Evolutionary conservation across 805 yeast genomes (phyloP).

Genomic region (Wickerhamomyces queroliae): DNA sequence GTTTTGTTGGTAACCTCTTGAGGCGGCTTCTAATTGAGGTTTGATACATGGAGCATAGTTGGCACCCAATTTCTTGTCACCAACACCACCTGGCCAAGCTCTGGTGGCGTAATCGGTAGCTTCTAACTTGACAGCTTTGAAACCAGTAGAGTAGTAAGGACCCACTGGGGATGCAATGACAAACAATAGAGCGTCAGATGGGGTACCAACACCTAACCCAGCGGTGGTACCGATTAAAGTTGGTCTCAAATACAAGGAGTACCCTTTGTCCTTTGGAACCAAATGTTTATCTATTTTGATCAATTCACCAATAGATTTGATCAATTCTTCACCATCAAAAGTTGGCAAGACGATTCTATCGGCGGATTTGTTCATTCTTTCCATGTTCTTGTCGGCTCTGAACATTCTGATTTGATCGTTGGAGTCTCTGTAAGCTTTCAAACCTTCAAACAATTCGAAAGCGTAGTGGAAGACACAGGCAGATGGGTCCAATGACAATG

Average conservation of each 20-base stretch:
- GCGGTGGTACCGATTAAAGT: slow-evolving; percentile 91
- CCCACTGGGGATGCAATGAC: slow-evolving; percentile 96
- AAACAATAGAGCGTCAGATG: slow-evolving; percentile 74
- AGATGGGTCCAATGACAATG: slow-evolving; percentile 76
- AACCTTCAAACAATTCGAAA: slow-evolving; percentile 92
- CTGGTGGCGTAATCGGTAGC: slow-evolving; percentile 95
- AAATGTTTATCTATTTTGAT: slow-evolving; percentile 69
- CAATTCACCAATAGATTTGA: slow-evolving; percentile 70
- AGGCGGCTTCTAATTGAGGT: slow-evolving; percentile 88
- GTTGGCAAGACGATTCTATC: slow-evolving; percentile 84
- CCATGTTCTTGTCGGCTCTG: slow-evolving; percentile 91
- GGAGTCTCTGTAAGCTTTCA: slow-evolving; percentile 77
- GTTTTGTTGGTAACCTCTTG: slow-evolving; percentile 91
- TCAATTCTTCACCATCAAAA: slow-evolving; percentile 73
- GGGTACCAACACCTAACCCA: slow-evolving; percentile 81
- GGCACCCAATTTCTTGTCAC: slow-evolving; percentile 94
- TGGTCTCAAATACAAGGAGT: slow-evolving; percentile 90
- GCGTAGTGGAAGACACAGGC: slow-evolving; percentile 91
- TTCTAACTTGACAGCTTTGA: slow-evolving; percentile 90
- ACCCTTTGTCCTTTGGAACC: slow-evolving; percentile 84
- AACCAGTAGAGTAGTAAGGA: slow-evolving; percentile 91
- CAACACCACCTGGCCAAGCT: slow-evolving; percentile 99
- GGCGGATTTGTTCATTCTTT: slow-evolving; percentile 83
- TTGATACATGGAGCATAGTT: slow-evolving; percentile 94
- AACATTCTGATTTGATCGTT: slow-evolving; percentile 72